phyloP scores from a whole-genome alignment of 139 green algal genomes.

The Volvox reticuliferus region DNA sequence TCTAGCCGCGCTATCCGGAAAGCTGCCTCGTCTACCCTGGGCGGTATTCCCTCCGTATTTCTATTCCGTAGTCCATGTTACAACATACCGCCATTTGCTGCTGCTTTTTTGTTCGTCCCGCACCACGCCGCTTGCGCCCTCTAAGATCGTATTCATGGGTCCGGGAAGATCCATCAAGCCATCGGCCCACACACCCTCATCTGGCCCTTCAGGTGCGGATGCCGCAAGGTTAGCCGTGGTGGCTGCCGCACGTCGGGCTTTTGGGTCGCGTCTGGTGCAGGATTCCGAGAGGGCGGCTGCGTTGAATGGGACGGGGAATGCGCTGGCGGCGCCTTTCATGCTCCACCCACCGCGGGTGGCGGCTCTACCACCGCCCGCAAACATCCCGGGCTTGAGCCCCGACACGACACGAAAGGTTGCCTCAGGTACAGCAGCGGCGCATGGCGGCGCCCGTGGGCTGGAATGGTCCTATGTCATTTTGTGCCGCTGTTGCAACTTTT shows the following conservation, averaged over 20 bases:
- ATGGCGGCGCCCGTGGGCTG: too few relatives aligned
- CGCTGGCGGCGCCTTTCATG: neutral
- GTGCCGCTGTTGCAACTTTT: too few relatives aligned
- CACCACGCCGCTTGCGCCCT: too few relatives aligned
- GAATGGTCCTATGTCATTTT: too few relatives aligned
- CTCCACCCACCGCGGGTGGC: neutral
- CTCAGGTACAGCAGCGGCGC: neutral
- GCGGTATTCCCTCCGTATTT: too few relatives aligned
- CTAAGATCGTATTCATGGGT: too few relatives aligned
- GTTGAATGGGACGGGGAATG: neutral
- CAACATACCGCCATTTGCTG: too few relatives aligned
- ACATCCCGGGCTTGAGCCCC: neutral
- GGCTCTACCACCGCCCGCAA: neutral
- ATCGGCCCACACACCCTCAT: neutral
- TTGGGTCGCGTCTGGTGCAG: neutral
- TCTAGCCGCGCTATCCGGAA: too few relatives aligned
- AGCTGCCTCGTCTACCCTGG: too few relatives aligned
- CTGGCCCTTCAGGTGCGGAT: neutral
- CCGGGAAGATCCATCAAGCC: too few relatives aligned
- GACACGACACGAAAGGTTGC: slow-evolving; percentile 6
- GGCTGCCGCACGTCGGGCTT: neutral
- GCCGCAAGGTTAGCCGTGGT: neutral
- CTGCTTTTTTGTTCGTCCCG: too few relatives aligned
- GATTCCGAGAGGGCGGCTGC: neutral
- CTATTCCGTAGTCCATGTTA: too few relatives aligned